Evolutionary conservation across 1,284 basidiomycete genomes (phyloP).

Genomic region (Puccinia coronata): DNA sequence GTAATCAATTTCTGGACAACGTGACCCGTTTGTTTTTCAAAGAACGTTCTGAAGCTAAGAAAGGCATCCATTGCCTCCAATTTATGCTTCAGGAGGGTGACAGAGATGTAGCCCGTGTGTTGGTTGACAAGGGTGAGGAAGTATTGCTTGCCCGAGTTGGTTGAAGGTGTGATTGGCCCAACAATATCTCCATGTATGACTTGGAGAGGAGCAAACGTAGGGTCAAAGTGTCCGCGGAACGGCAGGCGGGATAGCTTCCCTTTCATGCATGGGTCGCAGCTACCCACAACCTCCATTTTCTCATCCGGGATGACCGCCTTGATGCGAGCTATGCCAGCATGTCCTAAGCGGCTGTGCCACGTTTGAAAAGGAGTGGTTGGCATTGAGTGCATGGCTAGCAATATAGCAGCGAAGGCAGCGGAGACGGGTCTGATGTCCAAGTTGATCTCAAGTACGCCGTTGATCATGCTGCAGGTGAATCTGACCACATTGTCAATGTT

Average conservation of each 20-base stretch:
- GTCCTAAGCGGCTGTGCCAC: not conserved
- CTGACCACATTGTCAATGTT: no score
- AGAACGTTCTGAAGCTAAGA: no score
- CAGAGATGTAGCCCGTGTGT: no score
- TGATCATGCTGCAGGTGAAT: not conserved
- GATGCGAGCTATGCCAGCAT: not conserved
- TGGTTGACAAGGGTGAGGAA: no score
- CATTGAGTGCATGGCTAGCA: not conserved
- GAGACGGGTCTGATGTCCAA: not conserved
- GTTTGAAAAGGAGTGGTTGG: not conserved
- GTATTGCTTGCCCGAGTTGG: not conserved
- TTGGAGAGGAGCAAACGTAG: no score
- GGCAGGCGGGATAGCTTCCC: not conserved
- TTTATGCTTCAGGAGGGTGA: no score
- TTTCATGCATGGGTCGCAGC: not conserved
- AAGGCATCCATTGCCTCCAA: no score
- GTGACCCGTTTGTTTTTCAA: no score
- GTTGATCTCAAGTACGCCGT: not conserved
- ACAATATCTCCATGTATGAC: no score
- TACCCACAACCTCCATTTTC: not conserved
- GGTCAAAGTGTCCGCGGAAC: not conserved
- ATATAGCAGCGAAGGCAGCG: not conserved
- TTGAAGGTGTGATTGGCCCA: not conserved
- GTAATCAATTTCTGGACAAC: not conserved
- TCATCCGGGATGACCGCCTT: not conserved